Base-by-base conservation (phyloP, 345 rosid species). In the Pugionium dolabratum region DNA sequence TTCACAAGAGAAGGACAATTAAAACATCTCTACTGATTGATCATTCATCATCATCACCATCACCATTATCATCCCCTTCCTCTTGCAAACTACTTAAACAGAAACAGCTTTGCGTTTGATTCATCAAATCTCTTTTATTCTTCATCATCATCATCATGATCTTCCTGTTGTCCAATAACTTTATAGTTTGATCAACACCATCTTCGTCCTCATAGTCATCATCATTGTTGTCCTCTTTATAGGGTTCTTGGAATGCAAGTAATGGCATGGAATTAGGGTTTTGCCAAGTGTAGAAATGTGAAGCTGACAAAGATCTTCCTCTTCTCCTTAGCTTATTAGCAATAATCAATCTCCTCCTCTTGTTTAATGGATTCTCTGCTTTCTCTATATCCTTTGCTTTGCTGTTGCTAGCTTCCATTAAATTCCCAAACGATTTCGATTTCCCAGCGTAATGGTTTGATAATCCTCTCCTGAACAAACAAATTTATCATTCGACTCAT, bases 361-460 rank as follows among this genome's bases (percentile, higher is more conserved):
- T 91, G 77, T 86, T 91, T 33, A 88, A 85, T 28, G 95, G 85
- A 60, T 86, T 86, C 79, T 91, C 98, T 5, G 62, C 59, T 71
- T 91, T 91, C 78, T 72, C 83, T 77, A 91, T 59, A 55, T 91
- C 91, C 61, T 84, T 85, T 11, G 78, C 85, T 4, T 62, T 63
- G 18, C 18, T 18, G 28, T 62, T 34, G 76, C 58, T 58, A 8
- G 67, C 78, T 44, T 85, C 95, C 40, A 82, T 40, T 28, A 91
- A 67, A 77, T 85, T 86, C n/a, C 77, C 81, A 63, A 91, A 91
- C n/a, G 98, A 91, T 69, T 89, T 91, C n/a, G 98, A 91, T 78
- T 85, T 91, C 9, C 98, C 96, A 0, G 79, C 40, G 57, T 78
- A 88, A 68, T 91, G 90, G 75, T 79, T 87, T 10, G 98, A 91